Base-by-base conservation (phyloP, 257 asterid species). In the Plantago major region DNA sequence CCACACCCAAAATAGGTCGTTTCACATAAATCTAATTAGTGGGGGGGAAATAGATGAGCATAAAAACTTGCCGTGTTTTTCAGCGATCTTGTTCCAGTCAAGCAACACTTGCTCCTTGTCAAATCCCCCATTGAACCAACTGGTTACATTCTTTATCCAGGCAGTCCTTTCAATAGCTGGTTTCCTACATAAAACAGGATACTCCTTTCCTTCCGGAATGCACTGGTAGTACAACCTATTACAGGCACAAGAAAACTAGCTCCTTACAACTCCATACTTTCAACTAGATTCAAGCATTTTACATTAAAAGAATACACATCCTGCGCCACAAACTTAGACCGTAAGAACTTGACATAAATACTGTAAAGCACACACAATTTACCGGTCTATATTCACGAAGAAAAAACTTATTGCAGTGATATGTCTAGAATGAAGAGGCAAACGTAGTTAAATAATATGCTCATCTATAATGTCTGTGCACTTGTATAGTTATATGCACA, bases 191-290 rank as follows among this genome's bases (percentile, higher is more conserved):
- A 92, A 81, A 44, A 92, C 76, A 2, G 99, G 97, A 70, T 81
- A 89, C 73, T 92, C 99, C 82, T 89, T 92, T 58, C 92, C 96
- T 60, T 84, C 97, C 13, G 97, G 96, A 58, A 89, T 76, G 78
- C 82, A 83, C 71, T 84, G 94, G 65, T 84, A 83, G 73, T 92
- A 92, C 75, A 84, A 68, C 99, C 99, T 89, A 68, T 65, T 71
- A 33, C 40, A 33, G 6, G 40, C 8, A 7, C 40, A 46, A 46
- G 9, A 11, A 12, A 46, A 46, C 30, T 33, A 57, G 3, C 17
- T 53, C 40, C 40, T 33, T 33, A 33, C 40, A 33, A 33, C 40
- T 33, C 8, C 40, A 33, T 1, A 4, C 16, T 14, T 14, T 12
- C 51, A 5, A 22, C 26, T 22, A 22, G 1, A 1, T 22, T 22